A percentile compares a stretch with the other conserved stretches of the same genome.
Evolutionary conservation across 805 yeast genomes (phyloP).

Genomic region (Ogataea minuta): DNA sequence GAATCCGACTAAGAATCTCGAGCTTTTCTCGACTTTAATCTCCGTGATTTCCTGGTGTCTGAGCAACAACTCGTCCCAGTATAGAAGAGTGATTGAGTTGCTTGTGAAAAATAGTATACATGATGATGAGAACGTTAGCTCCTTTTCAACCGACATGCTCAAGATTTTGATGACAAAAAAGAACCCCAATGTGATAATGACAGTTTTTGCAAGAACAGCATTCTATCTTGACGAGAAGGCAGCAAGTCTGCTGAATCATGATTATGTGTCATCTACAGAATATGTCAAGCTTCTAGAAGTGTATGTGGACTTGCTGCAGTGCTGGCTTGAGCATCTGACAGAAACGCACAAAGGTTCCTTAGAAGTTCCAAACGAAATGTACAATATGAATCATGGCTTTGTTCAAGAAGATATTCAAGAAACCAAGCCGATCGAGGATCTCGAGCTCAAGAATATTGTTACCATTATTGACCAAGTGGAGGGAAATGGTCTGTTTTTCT

Average conservation of each 20-base stretch:
- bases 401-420: constrained; percentile 42
- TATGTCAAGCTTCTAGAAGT: constrained; percentile 60
- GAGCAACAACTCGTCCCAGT: constrained; percentile 46
- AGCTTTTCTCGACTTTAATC: constrained; percentile 65
- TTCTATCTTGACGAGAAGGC: constrained; percentile 76
- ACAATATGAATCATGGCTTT: constrained; percentile 35
- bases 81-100: constrained; percentile 68
- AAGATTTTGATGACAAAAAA: constrained; percentile 63
- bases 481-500: constrained; percentile 89
- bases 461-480: constrained; percentile 93
- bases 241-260: constrained; percentile 49
- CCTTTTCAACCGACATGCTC: constrained; percentile 62
- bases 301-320: constrained; percentile 74
- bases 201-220: constrained; percentile 74
- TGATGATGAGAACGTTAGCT: constrained; percentile 56
- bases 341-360: constrained; percentile 28
- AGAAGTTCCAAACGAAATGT: constrained; percentile 34
- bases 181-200: constrained; percentile 68
- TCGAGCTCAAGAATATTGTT: constrained; percentile 75
- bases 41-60: constrained; percentile 74
- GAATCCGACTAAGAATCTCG: constrained; percentile 40
- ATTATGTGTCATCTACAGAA: constrained; percentile 58
- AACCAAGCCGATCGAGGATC: constrained; percentile 51
- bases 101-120: constrained; percentile 77
- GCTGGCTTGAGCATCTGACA: constrained; percentile 75